Evolutionary conservation across 2,329 filamentous ascomycete species (phyloP).

Genomic region (Neobulgaria alba): DNA sequence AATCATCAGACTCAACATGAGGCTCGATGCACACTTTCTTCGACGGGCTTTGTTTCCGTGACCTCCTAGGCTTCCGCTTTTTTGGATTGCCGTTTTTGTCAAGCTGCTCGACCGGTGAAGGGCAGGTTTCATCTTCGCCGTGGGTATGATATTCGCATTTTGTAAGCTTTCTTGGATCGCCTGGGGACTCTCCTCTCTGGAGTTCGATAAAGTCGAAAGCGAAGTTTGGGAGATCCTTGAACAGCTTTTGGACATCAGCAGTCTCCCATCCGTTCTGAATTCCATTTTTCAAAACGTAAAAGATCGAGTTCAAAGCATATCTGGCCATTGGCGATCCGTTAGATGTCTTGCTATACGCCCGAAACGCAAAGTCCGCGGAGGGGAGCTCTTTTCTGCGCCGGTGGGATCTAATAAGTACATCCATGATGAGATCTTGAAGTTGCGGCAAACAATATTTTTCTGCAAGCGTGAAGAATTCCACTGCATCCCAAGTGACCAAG

Average conservation of each 20-base stretch:
- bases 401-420: conserved; percentile 3
- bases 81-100: background rate
- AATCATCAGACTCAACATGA: too few relatives aligned
- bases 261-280: background rate
- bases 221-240: conserved; percentile 1
- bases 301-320: background rate
- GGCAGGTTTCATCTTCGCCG: background rate
- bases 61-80: background rate
- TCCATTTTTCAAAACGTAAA: background rate
- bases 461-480: conserved; percentile 6
- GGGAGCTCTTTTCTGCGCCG: conserved; percentile 1
- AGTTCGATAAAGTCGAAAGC: conserved; percentile 2
- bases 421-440: conserved; percentile 6
- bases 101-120: too few relatives aligned
- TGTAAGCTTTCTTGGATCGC: background rate
- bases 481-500: conserved; percentile 4
- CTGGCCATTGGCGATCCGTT: background rate
- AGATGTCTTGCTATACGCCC: background rate
- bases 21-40: too few relatives aligned
- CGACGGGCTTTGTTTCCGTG: too few relatives aligned
- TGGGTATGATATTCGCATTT: conserved; percentile 3
- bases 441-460: conserved; percentile 5
- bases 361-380: conserved; percentile 1
- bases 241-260: background rate
- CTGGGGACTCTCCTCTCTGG: background rate